A percentile compares a stretch with the other conserved stretches of the same genome.
These are phyloP conservation scores for Silene uniflora DNA, from an alignment of 148 eudicot species.

Conservation along the genomic window DNA sequence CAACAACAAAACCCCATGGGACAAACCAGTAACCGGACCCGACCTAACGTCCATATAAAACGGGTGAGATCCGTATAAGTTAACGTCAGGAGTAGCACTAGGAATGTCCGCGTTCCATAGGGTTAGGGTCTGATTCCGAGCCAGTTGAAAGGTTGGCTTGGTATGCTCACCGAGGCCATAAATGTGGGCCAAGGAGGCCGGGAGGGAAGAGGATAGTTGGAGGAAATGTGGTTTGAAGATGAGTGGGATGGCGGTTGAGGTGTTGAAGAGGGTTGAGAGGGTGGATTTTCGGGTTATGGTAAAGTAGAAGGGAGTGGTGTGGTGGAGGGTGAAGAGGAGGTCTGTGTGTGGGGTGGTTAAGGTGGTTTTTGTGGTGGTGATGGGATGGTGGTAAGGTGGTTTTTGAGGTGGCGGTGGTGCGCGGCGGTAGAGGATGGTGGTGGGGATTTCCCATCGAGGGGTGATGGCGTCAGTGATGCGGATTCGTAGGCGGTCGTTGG, in stretches of 20 bases:
- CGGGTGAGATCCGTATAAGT: conserved; percentile 80
- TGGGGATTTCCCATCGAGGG: conserved; percentile 67
- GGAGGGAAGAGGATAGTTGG: conserved; percentile 63
- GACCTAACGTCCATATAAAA: conserved; percentile 74
- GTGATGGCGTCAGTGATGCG: conserved; percentile 51
- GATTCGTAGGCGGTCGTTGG: conserved; percentile 42
- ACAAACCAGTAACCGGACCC: conserved; percentile 41
- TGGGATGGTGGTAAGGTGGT: conserved; percentile 34
- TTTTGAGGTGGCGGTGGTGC: conserved; percentile 19
- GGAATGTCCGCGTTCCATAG: conserved; percentile 65
- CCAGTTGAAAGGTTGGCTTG: conserved; percentile 47
- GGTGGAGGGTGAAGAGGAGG: conserved; percentile 61
- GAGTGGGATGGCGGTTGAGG: conserved; percentile 47
- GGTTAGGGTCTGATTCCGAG: conserved; percentile 63
- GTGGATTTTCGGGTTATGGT: conserved; percentile 57
- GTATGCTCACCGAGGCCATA: conserved; percentile 86
- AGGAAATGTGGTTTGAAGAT: conserved; percentile 70
- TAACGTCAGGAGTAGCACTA: conserved; percentile 43
- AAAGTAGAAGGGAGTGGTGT: conserved; percentile 67
- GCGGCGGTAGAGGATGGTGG: conserved; percentile 32
- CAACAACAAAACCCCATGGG: conserved; percentile 66
- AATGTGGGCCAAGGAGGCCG: conserved; percentile 43
- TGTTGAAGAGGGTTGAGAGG: conserved; percentile 54
- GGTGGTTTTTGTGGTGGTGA: conserved; percentile 26
- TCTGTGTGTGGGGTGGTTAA: conserved; percentile 44